Evolutionary conservation across 2,329 filamentous ascomycete species (phyloP).

Genomic region (Venturia effusa): DNA sequence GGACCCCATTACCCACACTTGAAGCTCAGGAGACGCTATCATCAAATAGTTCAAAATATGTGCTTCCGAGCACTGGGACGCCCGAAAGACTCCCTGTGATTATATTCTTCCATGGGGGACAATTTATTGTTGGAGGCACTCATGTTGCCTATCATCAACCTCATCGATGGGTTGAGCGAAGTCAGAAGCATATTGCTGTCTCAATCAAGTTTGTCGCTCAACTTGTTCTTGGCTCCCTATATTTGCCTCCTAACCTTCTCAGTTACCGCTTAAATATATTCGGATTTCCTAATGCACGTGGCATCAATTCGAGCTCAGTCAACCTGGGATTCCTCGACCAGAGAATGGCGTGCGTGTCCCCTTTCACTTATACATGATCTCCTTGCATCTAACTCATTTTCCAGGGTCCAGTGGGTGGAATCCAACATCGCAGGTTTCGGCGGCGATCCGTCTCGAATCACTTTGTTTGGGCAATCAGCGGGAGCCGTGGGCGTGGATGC

Average conservation of each 20-base stretch:
- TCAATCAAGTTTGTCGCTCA: slow-evolving; percentile 20
- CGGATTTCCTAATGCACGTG: slow-evolving; percentile 28
- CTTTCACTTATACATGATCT: slow-evolving; percentile 1
- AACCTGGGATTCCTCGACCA: slow-evolving; percentile 31
- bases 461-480: slow-evolving; percentile 42
- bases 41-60: neutral
- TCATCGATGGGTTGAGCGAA: slow-evolving; percentile 30
- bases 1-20: neutral
- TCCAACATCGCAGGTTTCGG: slow-evolving; percentile 33
- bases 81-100: slow-evolving; percentile 29
- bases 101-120: slow-evolving; percentile 39
- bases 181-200: slow-evolving; percentile 32
- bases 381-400: neutral
- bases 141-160: slow-evolving; percentile 38
- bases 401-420: slow-evolving; percentile 37
- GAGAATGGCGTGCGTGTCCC: slow-evolving; percentile 18
- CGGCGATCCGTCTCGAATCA: slow-evolving; percentile 29
- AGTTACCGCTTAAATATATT: slow-evolving; percentile 35
- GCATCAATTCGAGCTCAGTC: slow-evolving; percentile 22
- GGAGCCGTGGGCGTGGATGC: slow-evolving; percentile 23
- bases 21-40: neutral
- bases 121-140: slow-evolving; percentile 33
- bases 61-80: no score
- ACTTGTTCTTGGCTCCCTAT: neutral
- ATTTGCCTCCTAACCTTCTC: neutral